phyloP scores from a whole-genome alignment of 176 grass and related monocot species.

The Bolboschoenus planiculmis region DNA sequence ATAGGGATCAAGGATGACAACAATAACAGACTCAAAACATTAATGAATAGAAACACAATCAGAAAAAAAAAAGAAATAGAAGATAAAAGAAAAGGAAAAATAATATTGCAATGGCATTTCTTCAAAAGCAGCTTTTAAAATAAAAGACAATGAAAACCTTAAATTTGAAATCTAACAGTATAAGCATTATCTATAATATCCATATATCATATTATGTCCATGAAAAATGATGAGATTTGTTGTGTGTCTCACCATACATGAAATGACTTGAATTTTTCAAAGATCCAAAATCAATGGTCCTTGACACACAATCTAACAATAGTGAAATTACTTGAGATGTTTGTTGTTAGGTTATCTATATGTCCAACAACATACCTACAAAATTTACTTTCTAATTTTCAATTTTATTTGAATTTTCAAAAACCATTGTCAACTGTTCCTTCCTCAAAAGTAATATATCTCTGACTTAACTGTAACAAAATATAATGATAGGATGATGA shows the following conservation, averaged over 20 bases:
- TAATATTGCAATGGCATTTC: neutral
- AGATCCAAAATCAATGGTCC: neutral
- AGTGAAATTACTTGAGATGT: neutral
- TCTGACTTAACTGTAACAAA: neutral
- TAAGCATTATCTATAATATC: neutral
- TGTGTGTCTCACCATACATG: neutral
- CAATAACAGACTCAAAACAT: neutral
- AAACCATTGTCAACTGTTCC: neutral
- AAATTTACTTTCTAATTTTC: no score
- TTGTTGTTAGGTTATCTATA: neutral
- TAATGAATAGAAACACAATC: neutral
- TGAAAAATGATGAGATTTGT: neutral
- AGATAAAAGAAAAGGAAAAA: neutral
- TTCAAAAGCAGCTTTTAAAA: neutral
- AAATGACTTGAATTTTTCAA: neutral
- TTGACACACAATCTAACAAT: neutral
- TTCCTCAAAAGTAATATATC: neutral
- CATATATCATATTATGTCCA: neutral
- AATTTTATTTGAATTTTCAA: no score
- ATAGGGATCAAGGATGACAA: neutral
- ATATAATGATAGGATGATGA: neutral
- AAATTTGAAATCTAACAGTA: no score
- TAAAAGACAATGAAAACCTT: neutral
- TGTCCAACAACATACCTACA: neutral
- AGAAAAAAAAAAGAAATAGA: neutral